Evolutionary conservation across 2,329 filamentous ascomycete genomes (phyloP), one percentile per base, ranked within the genome.

Genomic region (Botryotinia globosa): DNA sequence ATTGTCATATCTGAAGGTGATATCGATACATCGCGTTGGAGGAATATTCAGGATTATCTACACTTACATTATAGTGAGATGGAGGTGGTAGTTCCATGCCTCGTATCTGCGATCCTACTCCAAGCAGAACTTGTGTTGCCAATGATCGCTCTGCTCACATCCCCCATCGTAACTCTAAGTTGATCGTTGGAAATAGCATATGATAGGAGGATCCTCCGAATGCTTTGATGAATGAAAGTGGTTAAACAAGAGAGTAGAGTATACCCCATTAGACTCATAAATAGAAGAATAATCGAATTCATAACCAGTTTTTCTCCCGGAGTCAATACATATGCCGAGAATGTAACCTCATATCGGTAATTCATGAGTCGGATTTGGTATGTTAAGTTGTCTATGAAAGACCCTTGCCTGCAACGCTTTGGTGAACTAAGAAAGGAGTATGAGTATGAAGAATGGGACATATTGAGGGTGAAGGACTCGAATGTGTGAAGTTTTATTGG

Each of bases 331-430:
- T 84, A 85, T 10, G 83, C 76, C 9, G 82, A 81, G 72, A 82
- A 84, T 4, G 83, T 85, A 64, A 85, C 83, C 75, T 85, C 83
- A 74, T 84, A 85, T 71, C 81, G 83, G 74, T 85, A 84, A 34
- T 75, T 73, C 45, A 72, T 68, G 6, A 76, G 69, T 12, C 58
- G 61, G 22, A 75, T 10, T 18, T 74, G 64, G 5, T 73, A 67
- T 34, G 61, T 22, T 7, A 71, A 51, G 22, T 56, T 45, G 25
- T 66, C 58, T 8, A 69, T 39, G 22, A 64, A 34, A 7, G 74
- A 72, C 18, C 48, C 29, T 34, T 71, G 32, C n/a, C 39, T 29
- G 8, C 29, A 39, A 45, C 51, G 67, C n/a, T 32, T 44, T 32
- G 59, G 45, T 56, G 48, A 65, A 44, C 18, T 18, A n/a, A 32